A percentile compares a stretch with the other conserved stretches of the same genome.
Conservation (phyloP, 163 green algal genomes). For the Coccomyxa subellipsoidea region DNA sequence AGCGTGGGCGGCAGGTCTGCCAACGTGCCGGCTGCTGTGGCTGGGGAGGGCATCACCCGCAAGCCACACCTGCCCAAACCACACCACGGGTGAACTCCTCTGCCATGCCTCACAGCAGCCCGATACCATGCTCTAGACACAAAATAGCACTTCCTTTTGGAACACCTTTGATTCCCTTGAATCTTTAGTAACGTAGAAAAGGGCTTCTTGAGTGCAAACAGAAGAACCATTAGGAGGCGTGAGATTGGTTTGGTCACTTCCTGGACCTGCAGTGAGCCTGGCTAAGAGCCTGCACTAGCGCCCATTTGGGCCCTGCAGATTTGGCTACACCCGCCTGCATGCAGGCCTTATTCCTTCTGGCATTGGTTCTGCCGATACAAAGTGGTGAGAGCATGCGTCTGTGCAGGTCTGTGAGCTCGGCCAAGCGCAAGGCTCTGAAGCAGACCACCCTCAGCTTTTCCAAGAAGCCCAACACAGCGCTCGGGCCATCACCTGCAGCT, state of each 20-base stretch:
- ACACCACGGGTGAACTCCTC: background rate
- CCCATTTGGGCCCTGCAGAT: too few species aligned
- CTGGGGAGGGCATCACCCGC: background rate
- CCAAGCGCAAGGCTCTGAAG: conserved; percentile 10
- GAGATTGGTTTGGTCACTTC: too few species aligned
- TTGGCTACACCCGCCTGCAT: too few species aligned
- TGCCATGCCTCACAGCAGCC: background rate
- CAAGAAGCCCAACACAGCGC: background rate
- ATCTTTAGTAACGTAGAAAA: too few species aligned
- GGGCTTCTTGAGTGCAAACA: too few species aligned
- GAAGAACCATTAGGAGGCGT: too few species aligned
- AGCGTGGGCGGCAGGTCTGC: background rate
- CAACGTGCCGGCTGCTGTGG: background rate
- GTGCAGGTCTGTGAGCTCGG: background rate
- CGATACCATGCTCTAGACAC: too few species aligned
- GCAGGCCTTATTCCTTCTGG: too few species aligned
- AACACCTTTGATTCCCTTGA: too few species aligned
- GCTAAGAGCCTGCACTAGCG: background rate
- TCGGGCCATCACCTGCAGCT: background rate
- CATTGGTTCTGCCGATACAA: too few species aligned
- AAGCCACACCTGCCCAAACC: background rate
- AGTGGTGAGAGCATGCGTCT: background rate
- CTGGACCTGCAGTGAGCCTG: too few species aligned
- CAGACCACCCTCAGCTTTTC: background rate
- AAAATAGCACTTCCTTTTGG: too few species aligned